Evolutionary conservation across 495 filamentous ascomycete genomes (phyloP), one percentile per base, ranked within the genome.

Genomic region (Apiosordaria backusii): DNA sequence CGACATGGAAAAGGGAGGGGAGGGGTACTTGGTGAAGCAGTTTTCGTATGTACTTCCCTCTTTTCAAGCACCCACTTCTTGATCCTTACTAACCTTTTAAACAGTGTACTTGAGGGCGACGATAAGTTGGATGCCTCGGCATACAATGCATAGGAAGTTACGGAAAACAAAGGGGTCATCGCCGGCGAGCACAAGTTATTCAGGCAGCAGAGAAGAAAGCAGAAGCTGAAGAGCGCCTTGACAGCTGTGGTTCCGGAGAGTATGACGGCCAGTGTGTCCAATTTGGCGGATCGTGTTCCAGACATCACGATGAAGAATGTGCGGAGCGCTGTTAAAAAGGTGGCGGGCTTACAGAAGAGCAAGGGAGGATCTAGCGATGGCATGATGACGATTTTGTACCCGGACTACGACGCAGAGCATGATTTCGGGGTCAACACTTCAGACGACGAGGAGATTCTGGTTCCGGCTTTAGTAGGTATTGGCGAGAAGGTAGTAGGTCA

Each of bases 1-100:
- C 52, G 93, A 99, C 74, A 84, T 99, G 82, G 92, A 97, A 60
- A 92, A 89, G 67, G 95, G 95, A 35, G 95, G 95, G n/a, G 95
- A 98, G 78, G 95, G 96, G 1, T 89, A 88, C 25, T 76, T 98
- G 67, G 87, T 91, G 40, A 96, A 96, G 74, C 92, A 96, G 75
- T 97, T 91, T 63, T 92, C 89, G 90, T 93, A 79, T 76, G 90
- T 85, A 0, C 61, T 55, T 62, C 65, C 40, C 54, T 64, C 67
- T 66, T 50, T 59, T 60, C 9, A 45, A 45, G 10, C 35, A 45
- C 35, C 5, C 16, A 7, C 35, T 10, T 6, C 29, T n/a, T 4
- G 29, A 45, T 13, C 35, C n/a, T n/a, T n/a, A 10, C 35, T 45
- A 45, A 45, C 35, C 16, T 6, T 45, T 13, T 15, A 45, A 45